A percentile compares a stretch with the other conserved stretches of the same genome.
Conservation (phyloP, 2,329 filamentous ascomycete genomes). For the Aspergillus sp. region DNA sequence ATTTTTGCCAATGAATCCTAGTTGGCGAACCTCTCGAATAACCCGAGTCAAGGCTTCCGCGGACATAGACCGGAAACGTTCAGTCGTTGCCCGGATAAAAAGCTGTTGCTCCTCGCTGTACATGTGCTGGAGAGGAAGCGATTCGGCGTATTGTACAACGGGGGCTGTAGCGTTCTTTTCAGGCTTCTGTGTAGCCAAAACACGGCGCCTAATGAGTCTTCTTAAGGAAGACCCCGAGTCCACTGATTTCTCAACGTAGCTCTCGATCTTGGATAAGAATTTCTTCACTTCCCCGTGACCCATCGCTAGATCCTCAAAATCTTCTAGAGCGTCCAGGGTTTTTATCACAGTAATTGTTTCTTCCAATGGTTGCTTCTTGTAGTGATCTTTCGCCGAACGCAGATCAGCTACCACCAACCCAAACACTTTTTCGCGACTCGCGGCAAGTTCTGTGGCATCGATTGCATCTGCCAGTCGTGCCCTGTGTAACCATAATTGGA, state of each 20-base stretch:
- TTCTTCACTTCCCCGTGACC: constrained; percentile 36
- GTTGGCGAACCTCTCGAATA: constrained; percentile 31
- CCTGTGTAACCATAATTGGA: constrained; percentile 34
- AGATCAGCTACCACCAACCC: constrained; percentile 34
- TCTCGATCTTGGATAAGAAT: constrained; percentile 36
- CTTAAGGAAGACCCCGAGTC: constrained; percentile 29
- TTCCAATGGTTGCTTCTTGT: constrained; percentile 34
- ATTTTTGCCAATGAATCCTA: constrained; percentile 30
- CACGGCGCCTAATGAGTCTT: constrained; percentile 34
- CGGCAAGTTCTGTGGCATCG: constrained; percentile 29
- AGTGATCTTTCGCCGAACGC: constrained; percentile 34
- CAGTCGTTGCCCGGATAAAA: constrained; percentile 36
- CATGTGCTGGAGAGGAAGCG: constrained; percentile 36
- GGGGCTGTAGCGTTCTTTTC: constrained; percentile 29
- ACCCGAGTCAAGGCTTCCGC: constrained; percentile 29
- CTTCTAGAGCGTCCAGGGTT: constrained; percentile 38
- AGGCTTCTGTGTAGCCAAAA: constrained; percentile 30
- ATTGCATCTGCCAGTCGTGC: constrained; percentile 29
- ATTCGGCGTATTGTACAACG: constrained; percentile 34
- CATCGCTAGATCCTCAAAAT: constrained; percentile 39
- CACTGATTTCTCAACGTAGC: constrained; percentile 33
- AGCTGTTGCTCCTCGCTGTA: constrained; percentile 39
- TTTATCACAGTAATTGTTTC: constrained; percentile 37
- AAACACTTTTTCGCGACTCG: constrained; percentile 36
- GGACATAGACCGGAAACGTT: constrained; percentile 35